Evolutionary conservation across 768 basidiomycete genomes (phyloP).

Genomic region (Dioszegia hungarica): DNA sequence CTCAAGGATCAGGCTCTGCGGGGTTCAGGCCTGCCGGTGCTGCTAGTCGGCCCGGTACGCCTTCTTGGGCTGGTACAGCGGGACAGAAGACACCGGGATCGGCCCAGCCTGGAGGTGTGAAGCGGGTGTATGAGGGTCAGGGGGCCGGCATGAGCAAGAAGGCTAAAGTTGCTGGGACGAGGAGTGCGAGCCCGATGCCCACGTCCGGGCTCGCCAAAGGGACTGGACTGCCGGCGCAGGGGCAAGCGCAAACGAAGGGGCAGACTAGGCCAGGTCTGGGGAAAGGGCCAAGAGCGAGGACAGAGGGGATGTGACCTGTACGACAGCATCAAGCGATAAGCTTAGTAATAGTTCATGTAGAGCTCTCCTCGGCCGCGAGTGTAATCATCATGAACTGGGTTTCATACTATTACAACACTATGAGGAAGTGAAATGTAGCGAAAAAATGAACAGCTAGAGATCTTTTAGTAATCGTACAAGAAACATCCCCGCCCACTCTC

Average conservation of each 20-base stretch:
- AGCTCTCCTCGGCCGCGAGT: not conserved
- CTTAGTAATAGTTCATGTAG: too few species aligned
- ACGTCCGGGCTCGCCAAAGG: not conserved
- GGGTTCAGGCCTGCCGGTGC: not conserved
- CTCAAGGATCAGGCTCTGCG: not conserved
- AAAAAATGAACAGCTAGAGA: too few species aligned
- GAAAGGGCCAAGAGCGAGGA: slow-evolving; percentile 3
- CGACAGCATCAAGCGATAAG: too few species aligned
- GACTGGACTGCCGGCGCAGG: not conserved
- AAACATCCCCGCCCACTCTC: too few species aligned
- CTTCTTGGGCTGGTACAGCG: too few species aligned
- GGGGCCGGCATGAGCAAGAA: slow-evolving; percentile 7
- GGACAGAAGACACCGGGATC: too few species aligned
- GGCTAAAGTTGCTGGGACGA: slow-evolving; percentile 5
- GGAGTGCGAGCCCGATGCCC: slow-evolving; percentile 14
- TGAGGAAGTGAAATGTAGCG: too few species aligned
- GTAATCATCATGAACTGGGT: too few species aligned
- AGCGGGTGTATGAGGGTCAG: not conserved
- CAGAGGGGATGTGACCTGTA: not conserved
- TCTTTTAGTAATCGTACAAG: too few species aligned
- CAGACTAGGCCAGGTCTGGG: not conserved
- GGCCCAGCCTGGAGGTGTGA: not conserved
- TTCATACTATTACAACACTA: too few species aligned
- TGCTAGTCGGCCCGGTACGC: not conserved
- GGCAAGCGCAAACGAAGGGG: not conserved